Base-by-base conservation (phyloP, 1,284 basidiomycete genomes). In the Inonotus hispidus region DNA sequence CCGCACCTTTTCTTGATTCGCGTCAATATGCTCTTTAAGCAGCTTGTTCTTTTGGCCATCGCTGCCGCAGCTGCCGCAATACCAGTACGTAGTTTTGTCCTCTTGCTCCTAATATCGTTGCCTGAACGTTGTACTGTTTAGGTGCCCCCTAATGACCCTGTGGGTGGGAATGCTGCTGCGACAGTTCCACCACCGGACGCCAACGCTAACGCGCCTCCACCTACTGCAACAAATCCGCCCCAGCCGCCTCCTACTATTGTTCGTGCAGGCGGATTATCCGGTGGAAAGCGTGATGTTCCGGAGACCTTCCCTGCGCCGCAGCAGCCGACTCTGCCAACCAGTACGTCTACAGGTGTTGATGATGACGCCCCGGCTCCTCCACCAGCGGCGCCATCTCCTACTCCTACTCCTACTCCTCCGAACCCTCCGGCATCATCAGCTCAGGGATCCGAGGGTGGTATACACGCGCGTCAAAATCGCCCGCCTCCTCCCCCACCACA, bases 1-100 rank as follows among this genome's bases (percentile, higher is more conserved):
- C 19, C 16, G 2, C 38, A 6, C 8, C 41, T 43, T 19, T 43
- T 13, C 41, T 14, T 43, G 14, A n/a, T 14, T 14, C 16, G 16
- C 14, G 41, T 19, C 41, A 43, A 43, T 43, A 53, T 53, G 52
- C 29, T 53, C 21, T 53, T 53, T 27, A 53, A 53, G 25, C 52
- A 53, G 35, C 13, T 53, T 8, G 52, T 53, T 38, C 52, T 53
- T 35, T 32, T 53, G 27, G 23, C 52, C 11, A 38, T 53, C n/a
- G n/a, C 35, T 10, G 52, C 52, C n/a, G 29, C 21, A 53, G 52
- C 52, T 37, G 11, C 38, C 6, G 52, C 52, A 16, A 29, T 38
- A 29, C 52, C 52, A 8, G 52, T 53, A 29, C 32, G 52, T 35
- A n/a, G 41, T 43, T 43, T 3, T n/a, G 6, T 43, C 41, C 6